Evolutionary conservation across 371 early-diverging fungal species (phyloP).

Genomic region (Rhizopus sp.): DNA sequence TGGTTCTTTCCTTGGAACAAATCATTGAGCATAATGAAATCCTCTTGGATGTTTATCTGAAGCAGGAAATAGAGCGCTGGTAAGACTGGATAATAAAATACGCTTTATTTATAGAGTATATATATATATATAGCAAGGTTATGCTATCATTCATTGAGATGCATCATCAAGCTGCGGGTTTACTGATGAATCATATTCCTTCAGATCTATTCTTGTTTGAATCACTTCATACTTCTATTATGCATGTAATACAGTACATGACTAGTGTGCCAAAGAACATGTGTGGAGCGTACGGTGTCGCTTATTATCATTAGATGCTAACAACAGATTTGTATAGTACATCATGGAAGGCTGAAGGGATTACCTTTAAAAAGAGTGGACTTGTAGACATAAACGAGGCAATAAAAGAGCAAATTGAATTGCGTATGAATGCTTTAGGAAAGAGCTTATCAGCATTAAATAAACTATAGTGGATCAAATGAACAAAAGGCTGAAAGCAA

Average conservation of each 20-base stretch:
- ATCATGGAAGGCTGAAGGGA: no score
- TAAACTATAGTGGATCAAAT: neutral
- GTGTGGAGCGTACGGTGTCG: no score
- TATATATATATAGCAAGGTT: neutral
- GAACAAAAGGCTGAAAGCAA: no score
- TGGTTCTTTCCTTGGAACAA: neutral
- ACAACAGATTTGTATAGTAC: no score
- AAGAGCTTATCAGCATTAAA: neutral
- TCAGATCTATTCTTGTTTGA: neutral
- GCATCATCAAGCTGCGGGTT: neutral
- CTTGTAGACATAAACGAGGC: neutral
- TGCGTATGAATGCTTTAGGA: neutral
- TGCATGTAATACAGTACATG: no score
- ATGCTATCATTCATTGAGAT: neutral
- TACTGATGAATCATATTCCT: neutral
- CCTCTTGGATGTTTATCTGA: neutral
- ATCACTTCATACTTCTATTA: no score
- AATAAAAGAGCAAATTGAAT: neutral
- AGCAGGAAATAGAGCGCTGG: neutral
- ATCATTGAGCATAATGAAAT: conserved; percentile 1
- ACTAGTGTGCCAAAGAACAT: no score
- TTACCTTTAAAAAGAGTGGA: no score
- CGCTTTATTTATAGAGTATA: neutral
- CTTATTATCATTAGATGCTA: no score
- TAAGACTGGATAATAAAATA: neutral